Base-by-base conservation (phyloP, 495 filamentous ascomycete genomes). In the Xylaria cubensis region DNA sequence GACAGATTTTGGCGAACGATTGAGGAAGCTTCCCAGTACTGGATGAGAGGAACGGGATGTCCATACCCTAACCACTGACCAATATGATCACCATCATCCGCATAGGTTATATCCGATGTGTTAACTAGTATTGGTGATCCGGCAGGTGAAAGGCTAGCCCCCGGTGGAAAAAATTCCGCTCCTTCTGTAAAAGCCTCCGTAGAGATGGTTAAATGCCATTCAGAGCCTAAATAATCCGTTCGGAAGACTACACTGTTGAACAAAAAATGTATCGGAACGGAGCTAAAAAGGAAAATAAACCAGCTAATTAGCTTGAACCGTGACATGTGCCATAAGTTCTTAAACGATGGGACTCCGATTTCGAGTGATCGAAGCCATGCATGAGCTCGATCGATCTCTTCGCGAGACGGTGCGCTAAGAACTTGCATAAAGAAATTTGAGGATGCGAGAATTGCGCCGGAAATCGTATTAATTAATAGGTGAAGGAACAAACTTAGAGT, bases 361-460 rank as follows among this genome's bases (percentile, higher is more conserved):
- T 76, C 70, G 0, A 76, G 36, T 9, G 75, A 73, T 21, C 42
- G 58, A 34, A 76, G 64, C 36, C 32, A 41, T 10, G 9, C 1
- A 29, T 74, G 75, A 9, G 73, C 70, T 0, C 34, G 21, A 24
- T 73, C 51, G 4, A 76, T 66, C 19, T 76, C 73, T 46, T 73
- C 12, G 9, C 73, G 24, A 4, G 51, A 26, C 2, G 46, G 64
- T 1, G 46, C 26, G 34, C 15, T 55, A 51, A 84, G 69, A 17
- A 78, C 66, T 61, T 86, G 83, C 83, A 85, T 84, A 55, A 77
- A 81, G 63, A 82, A 81, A 44, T 77, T 81, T 41, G 79, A 80
- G 0, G 79, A 78, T 17, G 74, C 69, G 19, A 82, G 74, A 1
- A 59, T 66, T 1, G 79, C 82, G 3, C 70, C 1, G 70, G 80